A percentile compares a stretch with the other conserved stretches of the same genome.
Conservation (phyloP, 2,329 filamentous ascomycete genomes). For the Coleophoma crateriformis region DNA sequence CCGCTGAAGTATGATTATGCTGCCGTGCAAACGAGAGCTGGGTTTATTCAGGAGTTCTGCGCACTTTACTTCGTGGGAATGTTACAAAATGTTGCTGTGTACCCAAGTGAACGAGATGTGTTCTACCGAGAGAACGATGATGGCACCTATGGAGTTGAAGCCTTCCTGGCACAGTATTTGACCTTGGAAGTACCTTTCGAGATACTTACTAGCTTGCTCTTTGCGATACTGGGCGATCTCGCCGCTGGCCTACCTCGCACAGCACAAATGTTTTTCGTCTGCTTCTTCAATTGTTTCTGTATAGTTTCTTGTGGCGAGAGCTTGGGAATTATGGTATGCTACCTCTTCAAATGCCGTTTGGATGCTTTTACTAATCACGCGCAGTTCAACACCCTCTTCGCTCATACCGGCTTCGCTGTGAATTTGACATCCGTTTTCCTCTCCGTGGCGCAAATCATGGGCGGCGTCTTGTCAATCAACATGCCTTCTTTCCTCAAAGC, state of each 20-base stretch:
- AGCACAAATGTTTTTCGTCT: slow-evolving; percentile 59
- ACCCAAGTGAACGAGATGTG: slow-evolving; percentile 66
- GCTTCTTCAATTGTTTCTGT: slow-evolving; percentile 64
- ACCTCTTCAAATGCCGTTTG: not conserved
- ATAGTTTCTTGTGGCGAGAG: slow-evolving; percentile 72
- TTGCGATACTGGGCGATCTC: slow-evolving; percentile 57
- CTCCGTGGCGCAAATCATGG: slow-evolving; percentile 65
- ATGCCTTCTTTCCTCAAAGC: slow-evolving; percentile 61
- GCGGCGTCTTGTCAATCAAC: slow-evolving; percentile 64
- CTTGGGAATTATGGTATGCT: slow-evolving; percentile 57
- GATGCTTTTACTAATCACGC: too few relatives aligned
- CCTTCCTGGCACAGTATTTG: slow-evolving; percentile 67
- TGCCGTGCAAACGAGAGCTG: slow-evolving; percentile 67
- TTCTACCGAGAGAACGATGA: slow-evolving; percentile 76
- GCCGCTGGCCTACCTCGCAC: slow-evolving; percentile 61
- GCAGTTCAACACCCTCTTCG: slow-evolving; percentile 68
- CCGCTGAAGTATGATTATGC: slow-evolving; percentile 65
- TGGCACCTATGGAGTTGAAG: slow-evolving; percentile 63
- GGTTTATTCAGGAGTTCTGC: slow-evolving; percentile 67
- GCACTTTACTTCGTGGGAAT: slow-evolving; percentile 72
- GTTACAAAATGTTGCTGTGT: slow-evolving; percentile 73
- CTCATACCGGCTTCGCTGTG: slow-evolving; percentile 70
- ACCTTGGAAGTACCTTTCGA: slow-evolving; percentile 69
- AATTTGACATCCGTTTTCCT: slow-evolving; percentile 67
- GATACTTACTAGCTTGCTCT: slow-evolving; percentile 57